Evolutionary conservation across 139 green algal species (phyloP).

Genomic region (Marvania coccoides): DNA sequence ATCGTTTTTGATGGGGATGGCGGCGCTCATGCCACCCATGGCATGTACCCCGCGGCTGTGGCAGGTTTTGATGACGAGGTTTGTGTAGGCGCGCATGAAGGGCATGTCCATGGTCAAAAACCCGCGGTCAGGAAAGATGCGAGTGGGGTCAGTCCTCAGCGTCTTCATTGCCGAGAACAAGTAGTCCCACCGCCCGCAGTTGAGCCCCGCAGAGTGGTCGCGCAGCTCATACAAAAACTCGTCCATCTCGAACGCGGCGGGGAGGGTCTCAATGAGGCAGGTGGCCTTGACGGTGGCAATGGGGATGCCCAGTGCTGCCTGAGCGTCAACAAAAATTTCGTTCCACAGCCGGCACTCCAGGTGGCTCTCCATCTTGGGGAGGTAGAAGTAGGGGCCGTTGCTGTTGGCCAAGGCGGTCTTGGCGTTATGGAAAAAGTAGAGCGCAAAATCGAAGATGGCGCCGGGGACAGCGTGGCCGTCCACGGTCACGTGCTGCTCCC

Average conservation of each 20-base stretch:
- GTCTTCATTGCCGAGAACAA: conserved; percentile 91
- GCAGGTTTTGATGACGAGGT: conserved; percentile 83
- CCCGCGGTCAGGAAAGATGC: conserved; percentile 69
- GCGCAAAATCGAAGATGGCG: conserved; percentile 77
- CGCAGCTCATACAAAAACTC: conserved; percentile 87
- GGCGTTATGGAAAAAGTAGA: conserved; percentile 87
- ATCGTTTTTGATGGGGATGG: conserved; percentile 84
- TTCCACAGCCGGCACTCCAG: conserved; percentile 78
- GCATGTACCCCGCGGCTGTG: conserved; percentile 75
- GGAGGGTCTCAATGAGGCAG: conserved; percentile 83
- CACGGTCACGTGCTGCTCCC: conserved; percentile 74
- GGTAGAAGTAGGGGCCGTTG: conserved; percentile 78
- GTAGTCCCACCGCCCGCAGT: conserved; percentile 90
- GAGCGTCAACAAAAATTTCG: conserved; percentile 51
- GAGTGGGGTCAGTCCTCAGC: conserved; percentile 57
- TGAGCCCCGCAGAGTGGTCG: conserved; percentile 69
- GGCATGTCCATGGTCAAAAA: conserved; percentile 68
- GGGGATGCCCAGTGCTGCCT: conserved; percentile 19
- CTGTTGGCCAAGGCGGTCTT: conserved; percentile 17
- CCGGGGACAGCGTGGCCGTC: conserved; percentile 55
- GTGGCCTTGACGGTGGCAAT: conserved; percentile 66
- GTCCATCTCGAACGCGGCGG: conserved; percentile 87
- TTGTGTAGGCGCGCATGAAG: conserved; percentile 78
- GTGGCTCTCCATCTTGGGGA: conserved; percentile 88
- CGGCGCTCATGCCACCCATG: conserved; percentile 82